A percentile compares a stretch with the other conserved stretches of the same genome.
phyloP scores from a whole-genome alignment of 495 filamentous ascomycete species.

The Schizothecium vesticola region DNA sequence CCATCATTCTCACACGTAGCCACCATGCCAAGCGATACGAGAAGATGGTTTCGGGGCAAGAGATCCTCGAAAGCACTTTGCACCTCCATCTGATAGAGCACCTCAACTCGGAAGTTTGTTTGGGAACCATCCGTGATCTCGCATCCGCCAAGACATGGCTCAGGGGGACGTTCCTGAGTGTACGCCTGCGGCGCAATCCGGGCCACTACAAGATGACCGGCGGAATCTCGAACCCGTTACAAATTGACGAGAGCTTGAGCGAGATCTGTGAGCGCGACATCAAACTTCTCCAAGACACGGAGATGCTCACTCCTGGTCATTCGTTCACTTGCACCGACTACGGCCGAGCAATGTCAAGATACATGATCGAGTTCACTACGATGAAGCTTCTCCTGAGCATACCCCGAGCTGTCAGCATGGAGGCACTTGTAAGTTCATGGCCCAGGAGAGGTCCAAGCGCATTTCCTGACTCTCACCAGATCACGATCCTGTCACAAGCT shows the following conservation, averaged over 20 bases:
- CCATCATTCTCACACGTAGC: slow-evolving; percentile 77
- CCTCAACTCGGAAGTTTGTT: slow-evolving; percentile 86
- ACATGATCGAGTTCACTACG: slow-evolving; percentile 85
- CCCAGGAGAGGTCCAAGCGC: not conserved
- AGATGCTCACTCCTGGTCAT: slow-evolving; percentile 49
- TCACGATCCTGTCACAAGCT: slow-evolving; percentile 51
- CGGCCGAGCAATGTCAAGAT: slow-evolving; percentile 87
- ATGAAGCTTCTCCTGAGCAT: slow-evolving; percentile 74
- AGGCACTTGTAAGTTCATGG: slow-evolving; percentile 59
- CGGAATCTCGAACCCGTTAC: slow-evolving; percentile 34
- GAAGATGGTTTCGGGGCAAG: slow-evolving; percentile 74
- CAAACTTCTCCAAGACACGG: slow-evolving; percentile 55
- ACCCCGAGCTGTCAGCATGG: slow-evolving; percentile 53
- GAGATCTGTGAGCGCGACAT: slow-evolving; percentile 80
- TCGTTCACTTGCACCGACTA: slow-evolving; percentile 65
- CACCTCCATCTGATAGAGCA: slow-evolving; percentile 89
- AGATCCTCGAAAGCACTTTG: slow-evolving; percentile 80
- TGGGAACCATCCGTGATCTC: slow-evolving; percentile 70
- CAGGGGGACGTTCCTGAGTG: slow-evolving; percentile 77
- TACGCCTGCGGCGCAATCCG: slow-evolving; percentile 76
- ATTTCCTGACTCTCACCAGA: slow-evolving; percentile 9
- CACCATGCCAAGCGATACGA: slow-evolving; percentile 70
- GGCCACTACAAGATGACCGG: slow-evolving; percentile 68
- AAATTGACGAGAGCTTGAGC: slow-evolving; percentile 65
- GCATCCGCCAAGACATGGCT: slow-evolving; percentile 79